These are phyloP conservation scores for Rhizomucor pusillus DNA, from an alignment of 371 early-diverging fungal genomes.

Conservation along the genomic window DNA sequence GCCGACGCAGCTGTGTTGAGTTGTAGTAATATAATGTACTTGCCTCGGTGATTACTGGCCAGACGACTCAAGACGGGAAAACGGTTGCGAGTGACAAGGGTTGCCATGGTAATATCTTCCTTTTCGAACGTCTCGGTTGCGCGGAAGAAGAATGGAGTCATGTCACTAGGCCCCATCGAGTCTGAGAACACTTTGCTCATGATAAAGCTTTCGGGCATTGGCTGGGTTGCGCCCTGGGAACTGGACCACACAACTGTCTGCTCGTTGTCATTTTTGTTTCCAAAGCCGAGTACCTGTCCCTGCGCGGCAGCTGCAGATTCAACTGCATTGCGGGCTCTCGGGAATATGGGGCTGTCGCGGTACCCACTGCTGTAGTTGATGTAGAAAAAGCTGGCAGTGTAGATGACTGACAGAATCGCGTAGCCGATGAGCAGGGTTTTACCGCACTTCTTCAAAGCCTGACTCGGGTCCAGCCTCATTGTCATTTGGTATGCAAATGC, in stretches of 20 bases:
- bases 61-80: constrained; percentile 51
- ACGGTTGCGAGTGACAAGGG: constrained; percentile 61
- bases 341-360: constrained; percentile 9
- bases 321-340: constrained; percentile 12
- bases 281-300: constrained; percentile 3
- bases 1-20: too few relatives aligned
- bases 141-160: constrained; percentile 61
- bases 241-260: constrained; percentile 19
- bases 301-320: neutral
- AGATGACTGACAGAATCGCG: constrained; percentile 18
- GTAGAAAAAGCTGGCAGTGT: constrained; percentile 18
- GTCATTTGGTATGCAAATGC: neutral
- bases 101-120: constrained; percentile 64
- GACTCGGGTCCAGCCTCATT: constrained; percentile 15
- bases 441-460: constrained; percentile 12
- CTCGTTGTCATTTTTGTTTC: constrained; percentile 7
- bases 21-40: too few relatives aligned
- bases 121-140: constrained; percentile 46
- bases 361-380: constrained; percentile 6
- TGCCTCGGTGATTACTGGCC: constrained; percentile 59
- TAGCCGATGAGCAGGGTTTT: constrained; percentile 16
- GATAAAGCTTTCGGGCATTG: constrained; percentile 48
- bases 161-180: constrained; percentile 62
- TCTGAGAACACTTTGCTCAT: constrained; percentile 62
- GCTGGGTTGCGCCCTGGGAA: constrained; percentile 13